Evolutionary conservation across 176 grass and related monocot genomes (phyloP).

Genomic region (Urochloa ruziziensis): DNA sequence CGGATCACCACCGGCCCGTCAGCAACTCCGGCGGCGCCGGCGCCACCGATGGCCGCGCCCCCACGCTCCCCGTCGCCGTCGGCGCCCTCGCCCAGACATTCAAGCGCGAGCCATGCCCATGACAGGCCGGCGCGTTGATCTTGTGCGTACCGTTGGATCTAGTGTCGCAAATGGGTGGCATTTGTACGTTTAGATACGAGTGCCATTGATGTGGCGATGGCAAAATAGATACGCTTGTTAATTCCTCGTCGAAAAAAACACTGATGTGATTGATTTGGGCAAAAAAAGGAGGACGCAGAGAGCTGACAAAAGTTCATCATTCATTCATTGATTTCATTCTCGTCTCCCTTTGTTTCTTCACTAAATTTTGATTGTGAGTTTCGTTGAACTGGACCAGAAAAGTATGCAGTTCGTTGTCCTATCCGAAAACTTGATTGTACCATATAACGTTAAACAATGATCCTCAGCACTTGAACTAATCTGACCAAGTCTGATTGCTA

Average conservation of each 20-base stretch:
- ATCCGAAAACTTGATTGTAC: neutral
- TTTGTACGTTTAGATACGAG: neutral
- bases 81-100: neutral
- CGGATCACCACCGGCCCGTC: constrained; percentile 10
- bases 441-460: neutral
- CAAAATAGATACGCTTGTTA: neutral
- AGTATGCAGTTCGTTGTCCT: neutral
- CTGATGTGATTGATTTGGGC: neutral
- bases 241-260: neutral
- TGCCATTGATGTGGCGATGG: neutral
- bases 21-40: constrained; percentile 12
- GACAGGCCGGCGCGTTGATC: neutral
- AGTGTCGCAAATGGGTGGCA: too few species aligned
- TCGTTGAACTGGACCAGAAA: neutral
- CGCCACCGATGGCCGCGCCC: neutral
- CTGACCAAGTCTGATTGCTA: constrained; percentile 1
- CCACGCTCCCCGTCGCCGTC: neutral
- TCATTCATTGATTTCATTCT: neutral
- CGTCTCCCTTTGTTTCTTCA: neutral
- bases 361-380: neutral
- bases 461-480: neutral
- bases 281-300: neutral
- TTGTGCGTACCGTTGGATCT: too few species aligned
- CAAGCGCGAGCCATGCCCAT: neutral
- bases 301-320: neutral